Evolutionary conservation across 2,329 filamentous ascomycete genomes (phyloP), one percentile per base, ranked within the genome.

Genomic region (Orbilia oligospora): DNA sequence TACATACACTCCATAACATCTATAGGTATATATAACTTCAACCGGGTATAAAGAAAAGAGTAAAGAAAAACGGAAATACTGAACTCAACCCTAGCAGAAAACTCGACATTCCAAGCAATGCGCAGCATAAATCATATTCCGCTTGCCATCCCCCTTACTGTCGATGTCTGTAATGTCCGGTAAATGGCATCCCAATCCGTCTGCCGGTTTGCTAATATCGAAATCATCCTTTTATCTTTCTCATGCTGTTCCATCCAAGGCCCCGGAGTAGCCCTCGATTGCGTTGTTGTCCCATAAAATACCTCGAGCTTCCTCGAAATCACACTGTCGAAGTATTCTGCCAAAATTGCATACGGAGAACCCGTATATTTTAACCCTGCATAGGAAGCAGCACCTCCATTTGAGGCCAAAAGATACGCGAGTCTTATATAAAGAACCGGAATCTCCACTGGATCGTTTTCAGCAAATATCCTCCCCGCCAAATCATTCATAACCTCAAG

Each of bases 121-220:
- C 33, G 33, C 16, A 20, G 10, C 24, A 33, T 20, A 67, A 41
- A 68, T 56, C 36, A 68, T 1, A 68, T 18, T 20, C 36, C 56
- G 9, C 65, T 22, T 2, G 75, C 68, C 75, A 78, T 78, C 0
- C 75, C 75, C 9, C 68, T 72, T 5, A 46, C 67, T 46, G 51
- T 67, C 44, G 67, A 70, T 9, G 30, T 14, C 46, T 68, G 64
- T 16, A 78, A 12, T 12, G 58, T 63, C 5, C 20, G 51, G 33
- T 78, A 78, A 2, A 78, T 36, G 5, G 63, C 49, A 44, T 78
- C 68, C 75, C 75, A 78, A 58, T 78, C 68, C 30, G 75, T 78
- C 55, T 63, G 53, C 5, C 68, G 73, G 14, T 22, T 64, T 33
- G 67, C 68, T 14, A 78, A 30, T 20, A 77, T 71, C 33, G 67